Base-by-base conservation (phyloP, 1,139 yeast species). In the Diutina mesorugosa region DNA sequence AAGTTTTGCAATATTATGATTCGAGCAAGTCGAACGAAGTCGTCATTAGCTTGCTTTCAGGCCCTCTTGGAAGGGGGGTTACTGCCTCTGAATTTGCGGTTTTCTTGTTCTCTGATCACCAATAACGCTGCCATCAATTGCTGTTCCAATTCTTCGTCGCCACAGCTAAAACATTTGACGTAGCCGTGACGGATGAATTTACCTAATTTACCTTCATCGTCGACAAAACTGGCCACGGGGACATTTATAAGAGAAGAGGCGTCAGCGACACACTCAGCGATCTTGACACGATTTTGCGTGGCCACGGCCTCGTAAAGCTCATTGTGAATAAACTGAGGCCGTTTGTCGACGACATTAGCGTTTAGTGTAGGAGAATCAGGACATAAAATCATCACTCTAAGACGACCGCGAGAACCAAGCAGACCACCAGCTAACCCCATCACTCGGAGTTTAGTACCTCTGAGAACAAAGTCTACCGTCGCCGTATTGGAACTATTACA, bases 81-180 rank as follows among this genome's bases (percentile, higher is more conserved):
- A 10, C 28, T 50, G 9, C 53, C 53, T n/a, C 53, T 45, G 12
- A 50, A 50, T 21, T 50, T 50, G 10, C 53, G 45, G n/a, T 32
- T 32, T 12, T 50, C 53, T 18, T 50, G 53, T 32, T 50, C 53
- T 16, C 53, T 10, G 18, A 50, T 30, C 41, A 50, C 53, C 53
- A 50, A 32, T n/a, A 50, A 18, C 7, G 32, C 53, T 29, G 53
- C 35, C 28, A 50, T n/a, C 16, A 50, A 8, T 18, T 38, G 45
- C 28, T 6, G 4, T 18, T 50, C 53, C 10, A 50, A 12, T 45
- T 32, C 28, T 7, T 32, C 45, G 16, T 50, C 53, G 32, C 45
- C 53, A 32, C 53, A 50, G 21, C 29, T 32, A 18, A 50, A 50
- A 14, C 10, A 5, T n/a, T 50, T 50, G 16, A 30, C 10, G 21